These are phyloP conservation scores for Butyriboletus regius DNA, from an alignment of 1,284 basidiomycete genomes.

Conservation along the genomic window DNA sequence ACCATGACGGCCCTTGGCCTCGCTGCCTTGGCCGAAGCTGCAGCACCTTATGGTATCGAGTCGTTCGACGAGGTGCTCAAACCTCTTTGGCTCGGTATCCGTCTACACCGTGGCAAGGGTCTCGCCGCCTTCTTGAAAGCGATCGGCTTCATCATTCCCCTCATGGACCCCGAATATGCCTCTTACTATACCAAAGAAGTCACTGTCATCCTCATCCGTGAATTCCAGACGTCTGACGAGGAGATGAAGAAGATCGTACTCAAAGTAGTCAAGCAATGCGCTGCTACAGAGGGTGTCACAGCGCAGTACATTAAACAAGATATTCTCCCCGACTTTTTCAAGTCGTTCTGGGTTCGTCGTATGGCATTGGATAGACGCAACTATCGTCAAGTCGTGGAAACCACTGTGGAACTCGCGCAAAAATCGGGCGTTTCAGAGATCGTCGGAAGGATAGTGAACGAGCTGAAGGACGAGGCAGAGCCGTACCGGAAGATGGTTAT, in stretches of 20 bases:
- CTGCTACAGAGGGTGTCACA: slow-evolving; percentile 93
- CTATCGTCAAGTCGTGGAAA: slow-evolving; percentile 95
- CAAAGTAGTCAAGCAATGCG: slow-evolving; percentile 98
- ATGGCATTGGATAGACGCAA: slow-evolving; percentile 97
- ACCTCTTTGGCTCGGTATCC: slow-evolving; percentile 95
- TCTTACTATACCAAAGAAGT: slow-evolving; percentile 97
- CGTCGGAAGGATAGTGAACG: slow-evolving; percentile 89
- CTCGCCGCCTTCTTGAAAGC: slow-evolving; percentile 97
- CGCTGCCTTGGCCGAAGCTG: slow-evolving; percentile 94
- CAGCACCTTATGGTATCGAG: slow-evolving; percentile 98
- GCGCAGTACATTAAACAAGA: slow-evolving; percentile 92
- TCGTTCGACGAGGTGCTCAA: slow-evolving; percentile 98
- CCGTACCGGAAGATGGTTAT: slow-evolving; percentile 99
- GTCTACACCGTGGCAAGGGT: slow-evolving; percentile 95
- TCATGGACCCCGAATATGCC: slow-evolving; percentile 99
- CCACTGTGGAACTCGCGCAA: slow-evolving; percentile 93
- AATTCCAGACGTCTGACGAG: slow-evolving; percentile 98
- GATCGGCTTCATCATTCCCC: slow-evolving; percentile 97
- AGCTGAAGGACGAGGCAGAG: slow-evolving; percentile 93
- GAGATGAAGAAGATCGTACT: slow-evolving; percentile 99
- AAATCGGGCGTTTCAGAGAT: slow-evolving; percentile 96
- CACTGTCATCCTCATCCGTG: slow-evolving; percentile 94
- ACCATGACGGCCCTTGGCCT: slow-evolving; percentile 97
- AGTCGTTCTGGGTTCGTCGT: slow-evolving; percentile 93
- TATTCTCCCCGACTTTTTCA: slow-evolving; percentile 99